These are phyloP conservation scores for Fusarium stilboides DNA, from an alignment of 2,329 filamentous ascomycete species.

Conservation along the genomic window DNA sequence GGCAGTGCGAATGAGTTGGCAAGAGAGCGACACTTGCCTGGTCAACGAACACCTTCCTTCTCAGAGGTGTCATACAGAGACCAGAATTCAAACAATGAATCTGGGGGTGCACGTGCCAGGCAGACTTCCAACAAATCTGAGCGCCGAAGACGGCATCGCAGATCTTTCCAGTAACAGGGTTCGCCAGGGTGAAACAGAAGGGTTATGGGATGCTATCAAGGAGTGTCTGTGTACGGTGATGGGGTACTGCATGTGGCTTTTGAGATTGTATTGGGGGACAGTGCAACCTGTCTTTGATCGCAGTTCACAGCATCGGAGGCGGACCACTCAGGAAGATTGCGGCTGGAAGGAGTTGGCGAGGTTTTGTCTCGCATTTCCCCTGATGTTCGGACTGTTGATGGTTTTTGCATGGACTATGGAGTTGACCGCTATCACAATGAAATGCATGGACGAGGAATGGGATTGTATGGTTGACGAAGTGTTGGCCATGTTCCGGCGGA, in stretches of 20 bases:
- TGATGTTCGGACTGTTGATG: conserved; percentile 44
- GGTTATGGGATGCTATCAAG: conserved; percentile 29
- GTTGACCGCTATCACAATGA: conserved; percentile 38
- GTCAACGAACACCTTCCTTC: conserved; percentile 4
- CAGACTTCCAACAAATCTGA: conserved; percentile 49
- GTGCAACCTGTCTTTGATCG: conserved; percentile 59
- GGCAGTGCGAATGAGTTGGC: not conserved
- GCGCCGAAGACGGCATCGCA: conserved; percentile 51
- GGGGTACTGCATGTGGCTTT: conserved; percentile 26
- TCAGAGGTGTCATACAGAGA: conserved; percentile 5
- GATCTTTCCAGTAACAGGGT: conserved; percentile 48
- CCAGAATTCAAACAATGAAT: conserved; percentile 19
- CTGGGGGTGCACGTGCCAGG: conserved; percentile 44
- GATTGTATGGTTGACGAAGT: conserved; percentile 34
- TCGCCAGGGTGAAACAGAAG: conserved; percentile 3
- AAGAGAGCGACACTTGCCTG: not conserved
- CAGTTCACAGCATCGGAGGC: conserved; percentile 55
- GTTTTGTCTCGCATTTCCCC: conserved; percentile 50
- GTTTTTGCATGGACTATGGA: conserved; percentile 50
- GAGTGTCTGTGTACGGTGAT: conserved; percentile 23
- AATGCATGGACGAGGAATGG: conserved; percentile 34
- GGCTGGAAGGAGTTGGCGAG: conserved; percentile 47
- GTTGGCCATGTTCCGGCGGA: conserved; percentile 34
- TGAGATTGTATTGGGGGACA: conserved; percentile 55
- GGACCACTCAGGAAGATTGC: conserved; percentile 42